Conservation (phyloP, 192 early-diverging fungal species). For the Mortierella claussenii region DNA sequence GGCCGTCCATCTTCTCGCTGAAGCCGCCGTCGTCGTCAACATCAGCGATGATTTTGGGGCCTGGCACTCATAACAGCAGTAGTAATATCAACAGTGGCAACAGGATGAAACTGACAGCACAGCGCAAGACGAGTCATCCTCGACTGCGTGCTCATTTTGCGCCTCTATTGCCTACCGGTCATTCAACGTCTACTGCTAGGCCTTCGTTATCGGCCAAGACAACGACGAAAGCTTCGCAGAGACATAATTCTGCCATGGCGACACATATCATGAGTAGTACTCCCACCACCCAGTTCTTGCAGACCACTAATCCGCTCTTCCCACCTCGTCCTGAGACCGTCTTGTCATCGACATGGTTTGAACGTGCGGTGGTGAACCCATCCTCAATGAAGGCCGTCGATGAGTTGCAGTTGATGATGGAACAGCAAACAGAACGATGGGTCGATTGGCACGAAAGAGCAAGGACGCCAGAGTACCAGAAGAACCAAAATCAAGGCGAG, state of each 20-base stretch:
- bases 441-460: too few relatives aligned
- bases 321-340: constrained; percentile 42
- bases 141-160: neutral
- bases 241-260: constrained; percentile 47
- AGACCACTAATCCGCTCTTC: constrained; percentile 67
- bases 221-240: neutral
- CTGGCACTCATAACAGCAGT: too few relatives aligned
- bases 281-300: constrained; percentile 52
- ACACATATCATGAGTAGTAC: constrained; percentile 61
- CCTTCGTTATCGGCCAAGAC: neutral
- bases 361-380: constrained; percentile 63
- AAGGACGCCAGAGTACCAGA: too few relatives aligned
- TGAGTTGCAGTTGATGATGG: constrained; percentile 52
- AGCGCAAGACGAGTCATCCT: neutral
- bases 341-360: constrained; percentile 58
- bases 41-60: too few relatives aligned
- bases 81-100: neutral
- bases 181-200: neutral
- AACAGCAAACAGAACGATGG: constrained; percentile 13
- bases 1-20: constrained; percentile 10
- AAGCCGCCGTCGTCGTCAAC: neutral
- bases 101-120: neutral
- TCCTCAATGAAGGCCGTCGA: constrained; percentile 61
- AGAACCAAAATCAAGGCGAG: neutral
- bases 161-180: neutral